These are phyloP conservation scores for Yarrowia hollandica DNA, from an alignment of 805 yeast genomes.

Conservation along the genomic window DNA sequence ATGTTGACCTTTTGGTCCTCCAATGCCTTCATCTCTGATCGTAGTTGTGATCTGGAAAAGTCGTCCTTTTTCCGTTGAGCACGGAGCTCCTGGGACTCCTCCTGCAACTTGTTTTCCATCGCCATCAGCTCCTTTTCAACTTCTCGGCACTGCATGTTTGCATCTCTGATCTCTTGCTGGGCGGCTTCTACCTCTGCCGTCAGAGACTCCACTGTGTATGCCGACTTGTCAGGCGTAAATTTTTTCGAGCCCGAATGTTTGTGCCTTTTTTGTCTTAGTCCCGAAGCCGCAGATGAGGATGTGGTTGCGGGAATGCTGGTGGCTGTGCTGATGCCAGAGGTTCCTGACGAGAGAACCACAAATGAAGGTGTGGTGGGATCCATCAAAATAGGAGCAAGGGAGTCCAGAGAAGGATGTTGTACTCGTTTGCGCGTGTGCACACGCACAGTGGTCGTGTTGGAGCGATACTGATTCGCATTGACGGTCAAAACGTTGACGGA, in stretches of 20 bases:
- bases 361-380: neutral
- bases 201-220: constrained; percentile 41
- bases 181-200: constrained; percentile 42
- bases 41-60: constrained; percentile 39
- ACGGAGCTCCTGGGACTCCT: constrained; percentile 38
- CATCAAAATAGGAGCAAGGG: constrained; percentile 31
- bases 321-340: neutral
- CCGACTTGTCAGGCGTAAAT: constrained; percentile 19
- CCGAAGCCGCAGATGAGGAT: too few relatives aligned
- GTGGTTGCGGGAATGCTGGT: neutral
- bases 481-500: constrained; percentile 41
- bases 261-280: constrained; percentile 15
- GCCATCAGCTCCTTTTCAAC: constrained; percentile 35
- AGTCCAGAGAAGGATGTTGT: constrained; percentile 37
- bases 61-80: constrained; percentile 40
- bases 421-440: constrained; percentile 37
- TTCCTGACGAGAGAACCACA: neutral
- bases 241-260: constrained; percentile 30
- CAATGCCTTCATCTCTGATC: constrained; percentile 42
- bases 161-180: constrained; percentile 40
- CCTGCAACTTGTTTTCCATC: constrained; percentile 36
- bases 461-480: constrained; percentile 37
- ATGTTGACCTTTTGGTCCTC: constrained; percentile 44
- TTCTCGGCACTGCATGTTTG: neutral
- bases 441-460: constrained; percentile 35